Conservation (phyloP, 2,329 filamentous ascomycete species). For the Metarhizium sp. region DNA sequence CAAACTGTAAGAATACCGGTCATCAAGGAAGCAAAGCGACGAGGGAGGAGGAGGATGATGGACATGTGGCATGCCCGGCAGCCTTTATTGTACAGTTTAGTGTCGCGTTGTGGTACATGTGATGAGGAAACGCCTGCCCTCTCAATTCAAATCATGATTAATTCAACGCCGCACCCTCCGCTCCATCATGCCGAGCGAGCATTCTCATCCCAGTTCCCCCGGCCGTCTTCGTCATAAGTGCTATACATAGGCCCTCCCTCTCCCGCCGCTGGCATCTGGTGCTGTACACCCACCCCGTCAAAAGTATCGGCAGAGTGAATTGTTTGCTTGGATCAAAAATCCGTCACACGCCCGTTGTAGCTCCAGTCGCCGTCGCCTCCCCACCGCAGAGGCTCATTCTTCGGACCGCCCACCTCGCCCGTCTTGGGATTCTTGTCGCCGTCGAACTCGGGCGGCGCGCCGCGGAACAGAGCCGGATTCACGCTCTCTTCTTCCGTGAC, state of each 20-base stretch:
- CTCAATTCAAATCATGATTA: background rate
- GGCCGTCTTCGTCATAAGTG: too few species aligned
- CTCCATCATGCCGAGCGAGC: too few species aligned
- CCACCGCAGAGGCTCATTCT: constrained; percentile 93
- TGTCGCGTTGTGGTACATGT: background rate
- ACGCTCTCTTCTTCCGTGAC: constrained; percentile 19
- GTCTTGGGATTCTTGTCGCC: constrained; percentile 89
- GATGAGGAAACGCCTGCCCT: background rate
- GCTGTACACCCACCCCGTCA: background rate
- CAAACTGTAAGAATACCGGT: background rate
- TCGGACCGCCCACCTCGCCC: constrained; percentile 90
- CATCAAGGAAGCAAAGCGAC: background rate
- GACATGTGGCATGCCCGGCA: background rate
- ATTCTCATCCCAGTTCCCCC: too few species aligned
- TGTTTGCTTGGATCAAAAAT: constrained; percentile 49
- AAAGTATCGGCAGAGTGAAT: background rate
- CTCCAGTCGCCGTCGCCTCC: constrained; percentile 72
- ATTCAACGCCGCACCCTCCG: background rate
- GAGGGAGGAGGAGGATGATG: background rate
- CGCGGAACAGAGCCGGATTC: constrained; percentile 57
- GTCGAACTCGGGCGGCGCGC: constrained; percentile 83
- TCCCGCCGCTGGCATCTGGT: too few species aligned
- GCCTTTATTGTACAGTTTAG: constrained; percentile 1
- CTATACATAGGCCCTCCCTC: too few species aligned
- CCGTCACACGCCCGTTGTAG: constrained; percentile 89